Evolutionary conservation across 148 eudicot genomes (phyloP), one percentile per base, ranked within the genome.

Genomic region (Chenopodium berlandieri): DNA sequence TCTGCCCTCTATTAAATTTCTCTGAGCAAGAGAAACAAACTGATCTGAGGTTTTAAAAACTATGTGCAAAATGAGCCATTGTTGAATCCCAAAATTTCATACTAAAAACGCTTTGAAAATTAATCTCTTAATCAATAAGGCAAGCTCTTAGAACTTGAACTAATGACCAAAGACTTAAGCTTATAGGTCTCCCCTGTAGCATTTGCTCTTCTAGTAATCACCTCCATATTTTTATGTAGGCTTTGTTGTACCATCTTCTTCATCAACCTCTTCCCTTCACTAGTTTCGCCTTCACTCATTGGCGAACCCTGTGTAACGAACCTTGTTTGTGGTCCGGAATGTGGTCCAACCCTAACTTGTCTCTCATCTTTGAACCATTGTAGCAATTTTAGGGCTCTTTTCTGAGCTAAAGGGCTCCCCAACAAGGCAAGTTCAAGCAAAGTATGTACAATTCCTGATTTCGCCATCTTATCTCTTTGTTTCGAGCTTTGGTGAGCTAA

Each of bases 81-180:
- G n/a, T 37, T 37, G 19, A 13, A 79, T 66, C 9, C 14, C 37
- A 34, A 52, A 71, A 11, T 46, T 62, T 8, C 23, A 16, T 44
- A 34, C 69, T 58, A 32, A 50, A 72, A 73, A 22, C 19, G 44
- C 22, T 46, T 30, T 17, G 2, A 8, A n/a, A 20, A 50, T 12
- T 2, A 9, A 7, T 60, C 22, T 40, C 30, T 31, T 7, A 4
- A 4, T 79, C 79, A 94, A 71, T 92, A 95, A 67, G 98, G 98
- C 87, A 95, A 89, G 82, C 98, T 95, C 91, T 95, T 95, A 75
- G 98, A 95, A 80, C 98, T 95, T 30, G 94, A 90, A 79, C 96
- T 92, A 64, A 92, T 73, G 34, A 91, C 88, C 91, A 92, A 92
- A 4, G 88, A 87, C 90, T 93, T 95, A 71, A 93, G 88, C 85